These are phyloP conservation scores for Kokia cookei DNA, from an alignment of 441 rosid species.

Conservation along the genomic window DNA sequence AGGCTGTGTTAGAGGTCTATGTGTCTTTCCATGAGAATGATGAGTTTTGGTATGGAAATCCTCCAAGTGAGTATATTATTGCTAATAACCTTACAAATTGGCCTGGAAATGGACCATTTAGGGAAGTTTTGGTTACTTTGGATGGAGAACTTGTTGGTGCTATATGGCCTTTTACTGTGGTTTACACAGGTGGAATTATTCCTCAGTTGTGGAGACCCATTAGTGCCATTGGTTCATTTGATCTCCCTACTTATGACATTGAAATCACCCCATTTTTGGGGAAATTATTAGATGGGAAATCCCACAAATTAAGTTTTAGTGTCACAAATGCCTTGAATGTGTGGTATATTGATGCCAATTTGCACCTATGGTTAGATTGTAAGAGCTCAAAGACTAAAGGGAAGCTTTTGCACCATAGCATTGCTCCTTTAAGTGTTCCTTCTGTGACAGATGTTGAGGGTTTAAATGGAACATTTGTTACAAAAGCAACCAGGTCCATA, in stretches of 20 bases:
- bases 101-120: slow-evolving; percentile 81
- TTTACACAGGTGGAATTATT: slow-evolving; percentile 76
- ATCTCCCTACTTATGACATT: slow-evolving; percentile 79
- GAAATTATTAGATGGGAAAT: slow-evolving; percentile 54
- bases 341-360: slow-evolving; percentile 79
- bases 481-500: slow-evolving; percentile 53
- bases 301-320: slow-evolving; percentile 49
- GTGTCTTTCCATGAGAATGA: slow-evolving; percentile 86
- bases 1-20: slow-evolving; percentile 87
- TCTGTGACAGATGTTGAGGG: slow-evolving; percentile 36
- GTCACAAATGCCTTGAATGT: slow-evolving; percentile 71
- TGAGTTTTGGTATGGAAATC: slow-evolving; percentile 77
- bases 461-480: slow-evolving; percentile 51
- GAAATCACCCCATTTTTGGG: slow-evolving; percentile 78
- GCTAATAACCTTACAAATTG: slow-evolving; percentile 46
- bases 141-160: slow-evolving; percentile 64
- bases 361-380: slow-evolving; percentile 85
- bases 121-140: slow-evolving; percentile 75
- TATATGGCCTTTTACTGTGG: slow-evolving; percentile 87
- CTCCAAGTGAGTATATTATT: slow-evolving; percentile 56
- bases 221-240: slow-evolving; percentile 69
- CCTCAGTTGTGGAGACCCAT: slow-evolving; percentile 85
- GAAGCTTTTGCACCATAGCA: slow-evolving; percentile 36
- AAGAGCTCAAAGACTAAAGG: slow-evolving; percentile 43
- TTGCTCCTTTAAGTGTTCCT: slow-evolving; percentile 31